These are phyloP conservation scores for Scedosporium dehoogii DNA, from an alignment of 2,329 filamentous ascomycete species.

Conservation along the genomic window DNA sequence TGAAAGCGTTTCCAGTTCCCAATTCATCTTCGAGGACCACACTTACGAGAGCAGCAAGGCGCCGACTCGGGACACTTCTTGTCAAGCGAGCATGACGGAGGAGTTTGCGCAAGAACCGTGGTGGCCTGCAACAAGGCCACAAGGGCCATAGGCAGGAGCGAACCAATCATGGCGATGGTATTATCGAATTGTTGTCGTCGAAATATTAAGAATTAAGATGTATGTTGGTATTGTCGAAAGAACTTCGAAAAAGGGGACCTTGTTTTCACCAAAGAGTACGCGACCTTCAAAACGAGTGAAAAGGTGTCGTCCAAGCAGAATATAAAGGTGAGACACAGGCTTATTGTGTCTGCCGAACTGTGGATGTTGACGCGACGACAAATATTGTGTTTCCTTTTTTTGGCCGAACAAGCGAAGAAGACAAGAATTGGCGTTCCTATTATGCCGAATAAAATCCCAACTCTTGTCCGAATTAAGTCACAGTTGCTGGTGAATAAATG, in stretches of 20 bases:
- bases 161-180: not conserved
- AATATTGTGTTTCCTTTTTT: not conserved
- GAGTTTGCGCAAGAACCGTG: constrained; percentile 1
- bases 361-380: not conserved
- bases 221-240: not conserved
- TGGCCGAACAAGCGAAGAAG: not conserved
- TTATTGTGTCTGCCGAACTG: not conserved
- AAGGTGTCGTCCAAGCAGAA: not conserved
- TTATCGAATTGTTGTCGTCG: not conserved
- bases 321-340: not conserved
- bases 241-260: not conserved
- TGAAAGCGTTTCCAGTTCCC: too few species aligned
- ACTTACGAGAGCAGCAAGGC: constrained; percentile 74
- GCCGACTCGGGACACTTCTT: constrained; percentile 59
- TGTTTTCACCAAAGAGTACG: not conserved
- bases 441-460: too few species aligned
- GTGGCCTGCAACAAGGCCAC: constrained; percentile 2
- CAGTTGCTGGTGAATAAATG: too few species aligned
- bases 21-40: not conserved
- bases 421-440: not conserved
- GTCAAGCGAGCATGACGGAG: constrained; percentile 33
- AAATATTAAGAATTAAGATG: not conserved
- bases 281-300: not conserved
- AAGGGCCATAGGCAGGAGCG: constrained; percentile 2
- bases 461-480: too few species aligned